Conservation (phyloP, 331 rosid species). For the Erythrophleum ivorense region DNA sequence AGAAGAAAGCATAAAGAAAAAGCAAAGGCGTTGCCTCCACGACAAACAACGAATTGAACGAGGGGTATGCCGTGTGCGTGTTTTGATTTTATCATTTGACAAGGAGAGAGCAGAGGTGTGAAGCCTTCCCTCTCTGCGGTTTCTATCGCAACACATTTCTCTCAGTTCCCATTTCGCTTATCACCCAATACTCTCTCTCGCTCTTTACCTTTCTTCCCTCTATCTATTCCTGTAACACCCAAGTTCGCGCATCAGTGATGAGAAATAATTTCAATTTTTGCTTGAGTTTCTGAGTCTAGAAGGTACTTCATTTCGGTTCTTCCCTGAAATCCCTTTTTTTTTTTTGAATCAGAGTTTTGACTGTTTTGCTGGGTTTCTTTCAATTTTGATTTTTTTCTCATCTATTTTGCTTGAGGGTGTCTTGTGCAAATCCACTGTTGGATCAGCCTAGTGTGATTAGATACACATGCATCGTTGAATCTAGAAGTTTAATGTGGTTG, state of each 20-base stretch:
- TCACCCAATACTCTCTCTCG: background rate
- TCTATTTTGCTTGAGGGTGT: background rate
- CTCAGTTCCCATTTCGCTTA: slow-evolving; percentile 49
- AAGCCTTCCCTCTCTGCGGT: slow-evolving; percentile 58
- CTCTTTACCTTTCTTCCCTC: slow-evolving; percentile 5
- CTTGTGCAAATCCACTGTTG: slow-evolving; percentile 31
- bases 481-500: slow-evolving; percentile 31
- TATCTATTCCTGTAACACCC: background rate
- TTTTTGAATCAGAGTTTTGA: slow-evolving; percentile 25
- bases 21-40: background rate
- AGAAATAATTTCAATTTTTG: slow-evolving; percentile 34
- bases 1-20: background rate
- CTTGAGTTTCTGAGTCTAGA: slow-evolving; percentile 38
- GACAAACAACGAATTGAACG: background rate
- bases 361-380: slow-evolving; percentile 6
- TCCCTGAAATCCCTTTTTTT: background rate
- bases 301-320: slow-evolving; percentile 49
- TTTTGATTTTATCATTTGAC: background rate
- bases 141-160: slow-evolving; percentile 64
- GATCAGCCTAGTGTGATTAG: slow-evolving; percentile 37
- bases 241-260: slow-evolving; percentile 23
- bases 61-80: background rate
- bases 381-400: background rate
- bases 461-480: slow-evolving; percentile 33
- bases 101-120: background rate